Conservation (phyloP, 1,139 yeast species). For the Zygoascus meyerae region DNA sequence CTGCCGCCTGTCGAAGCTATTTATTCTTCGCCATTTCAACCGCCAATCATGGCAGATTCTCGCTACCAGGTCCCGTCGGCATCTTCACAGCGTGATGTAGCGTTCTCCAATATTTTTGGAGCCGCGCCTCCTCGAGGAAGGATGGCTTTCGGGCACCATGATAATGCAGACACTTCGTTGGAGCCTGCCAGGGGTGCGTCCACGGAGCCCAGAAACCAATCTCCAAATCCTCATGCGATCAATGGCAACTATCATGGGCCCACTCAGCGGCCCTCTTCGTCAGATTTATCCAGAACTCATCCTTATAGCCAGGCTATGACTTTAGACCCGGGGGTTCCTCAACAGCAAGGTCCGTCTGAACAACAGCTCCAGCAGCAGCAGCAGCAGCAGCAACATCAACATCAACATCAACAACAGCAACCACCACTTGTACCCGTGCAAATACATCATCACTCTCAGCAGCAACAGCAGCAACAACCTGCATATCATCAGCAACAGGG, state of each 20-base stretch:
- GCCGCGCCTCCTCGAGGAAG: slow-evolving; percentile 35
- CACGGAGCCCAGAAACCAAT: background rate
- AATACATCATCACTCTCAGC: no score
- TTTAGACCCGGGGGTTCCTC: background rate
- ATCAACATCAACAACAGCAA: no score
- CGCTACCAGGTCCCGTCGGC: slow-evolving; percentile 3
- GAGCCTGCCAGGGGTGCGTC: no score
- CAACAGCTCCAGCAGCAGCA: background rate
- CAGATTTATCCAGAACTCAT: background rate
- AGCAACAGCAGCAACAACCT: no score
- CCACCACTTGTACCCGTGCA: no score
- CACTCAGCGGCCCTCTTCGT: background rate
- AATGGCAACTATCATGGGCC: background rate
- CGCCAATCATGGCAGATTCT: slow-evolving; percentile 8
- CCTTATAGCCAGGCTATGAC: background rate
- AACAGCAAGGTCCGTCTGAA: background rate
- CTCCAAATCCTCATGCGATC: background rate
- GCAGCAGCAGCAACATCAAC: no score
- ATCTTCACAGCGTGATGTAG: slow-evolving; percentile 28
- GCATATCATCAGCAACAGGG: background rate
- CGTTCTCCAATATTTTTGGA: slow-evolving; percentile 36
- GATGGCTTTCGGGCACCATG: no score
- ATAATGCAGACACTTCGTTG: no score
- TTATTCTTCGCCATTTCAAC: background rate
- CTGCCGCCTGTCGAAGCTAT: background rate